Conservation (phyloP, 1,284 basidiomycete species). For the Tilletia walkeri region DNA sequence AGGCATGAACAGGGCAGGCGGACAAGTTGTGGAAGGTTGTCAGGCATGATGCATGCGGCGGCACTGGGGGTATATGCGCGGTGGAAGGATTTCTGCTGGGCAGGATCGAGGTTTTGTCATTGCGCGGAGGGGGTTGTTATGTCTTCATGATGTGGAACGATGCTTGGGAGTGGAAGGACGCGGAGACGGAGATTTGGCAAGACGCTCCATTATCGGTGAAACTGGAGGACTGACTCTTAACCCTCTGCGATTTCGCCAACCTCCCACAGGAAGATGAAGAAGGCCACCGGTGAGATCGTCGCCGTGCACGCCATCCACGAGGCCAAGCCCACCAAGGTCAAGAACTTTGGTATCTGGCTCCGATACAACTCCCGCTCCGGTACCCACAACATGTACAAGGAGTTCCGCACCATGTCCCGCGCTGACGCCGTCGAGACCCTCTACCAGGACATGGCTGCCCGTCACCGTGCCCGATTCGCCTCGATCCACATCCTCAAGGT, state of each 20-base stretch:
- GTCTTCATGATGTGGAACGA: too few relatives aligned
- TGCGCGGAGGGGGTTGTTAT: too few relatives aligned
- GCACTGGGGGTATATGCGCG: too few relatives aligned
- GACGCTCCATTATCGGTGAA: too few relatives aligned
- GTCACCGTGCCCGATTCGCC: conserved; percentile 98
- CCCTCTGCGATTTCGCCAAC: background rate
- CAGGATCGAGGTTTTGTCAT: too few relatives aligned
- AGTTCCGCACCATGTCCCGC: conserved; percentile 93
- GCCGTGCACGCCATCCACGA: conserved; percentile 84
- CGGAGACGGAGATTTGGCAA: too few relatives aligned
- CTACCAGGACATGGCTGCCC: conserved; percentile 99
- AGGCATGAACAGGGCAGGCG: too few relatives aligned
- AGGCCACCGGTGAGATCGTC: conserved; percentile 97
- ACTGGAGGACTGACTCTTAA: background rate
- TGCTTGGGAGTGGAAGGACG: too few relatives aligned
- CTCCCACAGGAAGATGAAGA: conserved; percentile 98
- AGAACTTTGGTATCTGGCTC: conserved; percentile 99
- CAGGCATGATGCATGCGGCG: background rate
- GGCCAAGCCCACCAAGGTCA: conserved; percentile 95
- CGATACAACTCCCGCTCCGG: conserved; percentile 70
- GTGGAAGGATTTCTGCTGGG: too few relatives aligned
- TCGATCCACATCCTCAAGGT: conserved; percentile 96
- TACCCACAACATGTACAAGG: conserved; percentile 65
- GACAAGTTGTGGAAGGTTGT: too few relatives aligned
- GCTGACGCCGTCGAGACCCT: conserved; percentile 92